phyloP scores from a whole-genome alignment of 1,139 yeast genomes.

The Magnusiomyces magnusii region DNA sequence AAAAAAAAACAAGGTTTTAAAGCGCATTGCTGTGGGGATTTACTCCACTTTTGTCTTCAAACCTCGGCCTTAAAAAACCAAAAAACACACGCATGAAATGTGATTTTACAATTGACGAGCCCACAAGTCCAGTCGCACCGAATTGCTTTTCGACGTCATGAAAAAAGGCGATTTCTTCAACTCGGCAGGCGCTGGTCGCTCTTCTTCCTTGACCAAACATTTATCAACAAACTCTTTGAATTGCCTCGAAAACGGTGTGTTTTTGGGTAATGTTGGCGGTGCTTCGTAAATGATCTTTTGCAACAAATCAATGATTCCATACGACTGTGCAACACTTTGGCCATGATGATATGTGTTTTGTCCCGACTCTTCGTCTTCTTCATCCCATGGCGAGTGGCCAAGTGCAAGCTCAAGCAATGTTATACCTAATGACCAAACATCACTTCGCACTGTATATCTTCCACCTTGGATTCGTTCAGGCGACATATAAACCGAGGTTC shows the following conservation, averaged over 20 bases:
- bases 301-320: slow-evolving; percentile 80
- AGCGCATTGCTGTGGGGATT: background rate
- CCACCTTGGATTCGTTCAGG: slow-evolving; percentile 97
- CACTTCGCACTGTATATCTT: slow-evolving; percentile 85
- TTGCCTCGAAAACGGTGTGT: slow-evolving; percentile 36
- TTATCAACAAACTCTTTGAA: slow-evolving; percentile 58
- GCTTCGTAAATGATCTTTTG: slow-evolving; percentile 92
- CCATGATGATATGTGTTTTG: background rate
- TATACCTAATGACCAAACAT: slow-evolving; percentile 93
- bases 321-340: slow-evolving; percentile 37
- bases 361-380: slow-evolving; percentile 17
- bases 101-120: slow-evolving; percentile 35
- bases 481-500: slow-evolving; percentile 96
- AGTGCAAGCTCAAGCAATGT: slow-evolving; percentile 83
- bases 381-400: slow-evolving; percentile 54
- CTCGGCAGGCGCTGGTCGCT: slow-evolving; percentile 57
- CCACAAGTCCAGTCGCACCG: slow-evolving; percentile 44
- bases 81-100: too few relatives aligned
- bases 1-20: too few relatives aligned
- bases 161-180: slow-evolving; percentile 44
- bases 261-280: slow-evolving; percentile 62
- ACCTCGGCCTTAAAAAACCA: background rate
- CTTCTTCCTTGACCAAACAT: slow-evolving; percentile 62
- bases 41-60: background rate
- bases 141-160: slow-evolving; percentile 37